Evolutionary conservation across 106 monocot genomes (phyloP), one percentile per base, ranked within the genome.

Genomic region (Alisma plantagoaquatica): DNA sequence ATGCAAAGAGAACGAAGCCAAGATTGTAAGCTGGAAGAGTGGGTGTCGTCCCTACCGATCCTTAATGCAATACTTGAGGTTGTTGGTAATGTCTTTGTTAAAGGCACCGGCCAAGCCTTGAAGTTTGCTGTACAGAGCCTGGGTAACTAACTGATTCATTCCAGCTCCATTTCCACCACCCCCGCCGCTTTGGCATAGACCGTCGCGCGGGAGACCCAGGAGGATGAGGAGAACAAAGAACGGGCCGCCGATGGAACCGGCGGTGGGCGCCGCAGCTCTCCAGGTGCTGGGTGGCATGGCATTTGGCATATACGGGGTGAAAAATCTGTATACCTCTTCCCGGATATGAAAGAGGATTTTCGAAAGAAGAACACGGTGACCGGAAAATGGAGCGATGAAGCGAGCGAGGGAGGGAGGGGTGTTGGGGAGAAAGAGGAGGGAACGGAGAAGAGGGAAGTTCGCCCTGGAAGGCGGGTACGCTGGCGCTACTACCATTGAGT

Each of bases 11-110:
- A 8, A 32, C 16, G 42, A 0, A 27, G 27, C 19, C 12, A 10
- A 27, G 14, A 27, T 14, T 4, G 17, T 5, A 2, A 19, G 49
- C 0, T 38, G 51, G 27, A 25, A 23, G 16, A 25, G 17, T 10
- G 17, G 27, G 51, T 10, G 29, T 46, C 10, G 33, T 15, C 29
- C 49, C 0, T 49, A 78, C 78, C 42, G 46, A 26, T 78, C 73
- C 3, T 55, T 59, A 45, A 78, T 60, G 69, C 78, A 78, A 73
- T 57, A 78, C 11, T 63, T 33, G 15, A 78, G 63, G 7, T 54
- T 18, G 25, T 60, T 22, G 31, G 31, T n/a, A 46, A 61, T 19
- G 0, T 60, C 55, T 4, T 23, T 27, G 7, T n/a, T n/a, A 53
- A 69, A 43, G 23, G 6, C 21, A 10, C 17, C 26, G 23, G 73